phyloP scores from a whole-genome alignment of 2,329 filamentous ascomycete genomes.

The Arthrobotrys pseudoclavata region DNA sequence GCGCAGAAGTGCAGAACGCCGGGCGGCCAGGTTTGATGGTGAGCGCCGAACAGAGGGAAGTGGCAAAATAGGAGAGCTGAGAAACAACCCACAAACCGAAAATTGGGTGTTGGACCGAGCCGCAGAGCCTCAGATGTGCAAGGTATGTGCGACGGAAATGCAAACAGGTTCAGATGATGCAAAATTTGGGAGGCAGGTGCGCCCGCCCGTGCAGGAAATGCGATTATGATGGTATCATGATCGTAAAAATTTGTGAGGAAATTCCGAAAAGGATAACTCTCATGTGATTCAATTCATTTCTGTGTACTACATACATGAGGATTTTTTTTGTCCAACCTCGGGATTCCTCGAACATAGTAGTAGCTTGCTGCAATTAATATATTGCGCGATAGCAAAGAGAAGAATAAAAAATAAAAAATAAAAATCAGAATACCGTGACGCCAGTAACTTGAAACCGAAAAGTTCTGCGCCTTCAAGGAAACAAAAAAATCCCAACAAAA shows the following conservation, averaged over 20 bases:
- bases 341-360: not conserved
- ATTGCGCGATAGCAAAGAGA: not conserved
- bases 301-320: slow-evolving; percentile 3
- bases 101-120: not conserved
- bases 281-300: slow-evolving; percentile 1
- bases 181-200: slow-evolving; percentile 7
- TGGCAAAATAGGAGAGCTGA: slow-evolving; percentile 42
- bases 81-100: not conserved
- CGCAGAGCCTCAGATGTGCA: slow-evolving; percentile 26
- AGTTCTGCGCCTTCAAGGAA: not conserved
- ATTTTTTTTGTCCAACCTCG: not conserved
- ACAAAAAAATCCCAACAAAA: not conserved
- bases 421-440: slow-evolving; percentile 4
- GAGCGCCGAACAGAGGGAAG: not conserved
- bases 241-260: not conserved
- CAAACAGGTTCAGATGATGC: slow-evolving; percentile 8
- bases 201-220: not conserved
- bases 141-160: too few relatives aligned
- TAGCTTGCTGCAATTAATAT: not conserved
- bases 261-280: not conserved
- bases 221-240: slow-evolving; percentile 3
- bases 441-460: slow-evolving; percentile 4
- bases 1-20: not conserved
- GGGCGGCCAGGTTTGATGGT: not conserved
- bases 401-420: not conserved